Evolutionary conservation across 2,329 filamentous ascomycete species (phyloP), one percentile per base, ranked within the genome.

Genomic region (Penicillium nordicum): DNA sequence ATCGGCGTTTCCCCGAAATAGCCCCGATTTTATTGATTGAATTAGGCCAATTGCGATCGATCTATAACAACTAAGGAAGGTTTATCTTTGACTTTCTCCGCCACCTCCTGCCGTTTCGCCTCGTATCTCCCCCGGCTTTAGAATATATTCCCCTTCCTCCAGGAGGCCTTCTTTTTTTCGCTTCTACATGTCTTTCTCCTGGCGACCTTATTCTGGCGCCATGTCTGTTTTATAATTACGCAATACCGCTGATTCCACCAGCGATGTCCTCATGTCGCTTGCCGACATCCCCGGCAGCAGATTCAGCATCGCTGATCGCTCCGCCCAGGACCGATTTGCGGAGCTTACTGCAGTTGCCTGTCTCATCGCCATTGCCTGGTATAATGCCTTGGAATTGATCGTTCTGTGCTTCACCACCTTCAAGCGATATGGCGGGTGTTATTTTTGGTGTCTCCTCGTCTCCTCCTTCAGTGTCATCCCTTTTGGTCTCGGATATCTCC

Each of bases 381-480:
- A 80, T 63, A 81, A 80, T 59, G 74, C 75, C 29, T 54, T 79
- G 34, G 79, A 81, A 57, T 69, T 81, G 29, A 68, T 76, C 44
- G 68, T 80, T 36, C 73, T 80, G 52, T 71, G 79, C 52, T 78
- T 79, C 55, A 66, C 73, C 45, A 79, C 77, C 5, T 81, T 81
- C 67, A 75, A 72, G 49, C 67, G 68, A 47, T 78, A 76, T 59
- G 64, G 63, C 41, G 76, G 78, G 0, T 68, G 79, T 12, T 81
- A 81, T 65, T 81, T 81, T 63, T 81, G 76, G 74, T 75, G 73
- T 58, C 68, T 79, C 36, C 65, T 80, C 27, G 59, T 77, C 6
- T 68, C 78, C 10, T 74, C 76, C 29, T 50, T 72, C 45, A 77
- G 76, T 43, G 73, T 80, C 50, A 70, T 77, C 12, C 72, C 76